Evolutionary conservation across 805 yeast species (phyloP), one percentile per base, ranked within the genome.

Genomic region (Komagataella populi): DNA sequence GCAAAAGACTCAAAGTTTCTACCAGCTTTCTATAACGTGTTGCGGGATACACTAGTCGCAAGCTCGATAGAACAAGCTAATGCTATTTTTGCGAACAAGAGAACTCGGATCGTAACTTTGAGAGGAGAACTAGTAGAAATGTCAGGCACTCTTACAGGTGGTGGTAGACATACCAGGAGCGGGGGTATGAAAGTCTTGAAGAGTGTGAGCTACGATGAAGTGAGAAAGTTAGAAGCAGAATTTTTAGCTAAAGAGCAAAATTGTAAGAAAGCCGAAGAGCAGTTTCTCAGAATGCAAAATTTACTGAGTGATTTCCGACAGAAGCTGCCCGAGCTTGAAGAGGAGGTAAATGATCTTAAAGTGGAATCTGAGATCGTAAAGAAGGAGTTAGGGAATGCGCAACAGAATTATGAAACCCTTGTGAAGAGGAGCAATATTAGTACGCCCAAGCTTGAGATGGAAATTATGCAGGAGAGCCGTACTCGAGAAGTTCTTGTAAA

Each of bases 121-220:
- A 95, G 87, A 63, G 99, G 99, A 22, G 84, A 88, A 58, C 70
- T 93, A 20, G 91, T 93, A 52, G 97, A 90, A 59, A 80, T 83
- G 14, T 85, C 96, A 2, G 99, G 99, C 65, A 87, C 97, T 1
- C 82, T 95, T 83, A 81, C 95, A 48, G 99, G 99, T 59, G 99
- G 99, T 67, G 99, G 98, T 50, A 76, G 73, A 51, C 70, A 76
- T 45, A 76, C 74, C 6, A 73, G 77, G 16, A 76, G 76, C 49
- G 99, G 98, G 5, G 83, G 84, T 2, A 88, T 93, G 96, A 79
- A 74, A 14, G 48, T 54, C 16, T 18, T 49, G 18, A 47, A 50
- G 1, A 59, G 53, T 10, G 63, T 75, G 12, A 71, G 83, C 3
- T 80, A 78, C 20, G 80, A 74, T 16, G 87, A 81, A 48, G 74